A percentile compares a stretch with the other conserved stretches of the same genome.
Conservation (phyloP, 78 protist genomes). For the Diacronema lutheri region DNA sequence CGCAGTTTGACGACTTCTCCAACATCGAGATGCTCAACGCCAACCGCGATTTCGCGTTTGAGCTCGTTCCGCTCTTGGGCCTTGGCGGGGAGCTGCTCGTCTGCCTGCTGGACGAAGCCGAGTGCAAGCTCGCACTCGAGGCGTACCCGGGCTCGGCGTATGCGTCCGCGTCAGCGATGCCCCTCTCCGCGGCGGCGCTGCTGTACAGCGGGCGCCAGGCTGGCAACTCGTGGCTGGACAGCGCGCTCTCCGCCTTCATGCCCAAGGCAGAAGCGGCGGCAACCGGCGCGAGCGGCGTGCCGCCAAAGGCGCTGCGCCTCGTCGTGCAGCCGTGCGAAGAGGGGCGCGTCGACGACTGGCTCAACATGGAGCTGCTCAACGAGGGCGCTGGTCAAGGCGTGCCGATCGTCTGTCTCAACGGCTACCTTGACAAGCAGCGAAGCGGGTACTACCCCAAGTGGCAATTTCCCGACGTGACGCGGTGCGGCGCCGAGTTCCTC, state of each 20-base stretch:
- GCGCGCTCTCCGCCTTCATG: not conserved
- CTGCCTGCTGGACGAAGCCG: not conserved
- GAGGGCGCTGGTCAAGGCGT: too few relatives aligned
- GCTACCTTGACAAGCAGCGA: not conserved
- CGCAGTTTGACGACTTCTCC: conserved; percentile 13
- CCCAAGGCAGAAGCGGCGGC: too few relatives aligned
- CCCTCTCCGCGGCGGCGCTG: not conserved
- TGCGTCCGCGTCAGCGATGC: not conserved
- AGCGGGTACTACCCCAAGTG: not conserved
- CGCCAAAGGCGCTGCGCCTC: not conserved
- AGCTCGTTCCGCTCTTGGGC: not conserved
- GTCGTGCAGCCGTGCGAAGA: conserved; percentile 7
- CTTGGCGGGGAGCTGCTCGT: not conserved
- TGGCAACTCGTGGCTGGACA: not conserved
- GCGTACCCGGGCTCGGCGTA: conserved; percentile 1
- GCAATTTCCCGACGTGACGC: not conserved
- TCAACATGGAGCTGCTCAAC: not conserved
- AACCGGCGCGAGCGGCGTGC: not conserved
- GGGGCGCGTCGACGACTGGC: conserved; percentile 14
- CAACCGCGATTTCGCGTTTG: not conserved
- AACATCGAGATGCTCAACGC: conserved; percentile 12
- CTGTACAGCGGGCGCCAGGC: not conserved
- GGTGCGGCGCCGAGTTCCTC: not conserved
- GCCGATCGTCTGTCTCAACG: not conserved
- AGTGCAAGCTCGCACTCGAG: not conserved